These are phyloP conservation scores for Exidia glandulosa DNA, from an alignment of 768 basidiomycete species.

Conservation along the genomic window DNA sequence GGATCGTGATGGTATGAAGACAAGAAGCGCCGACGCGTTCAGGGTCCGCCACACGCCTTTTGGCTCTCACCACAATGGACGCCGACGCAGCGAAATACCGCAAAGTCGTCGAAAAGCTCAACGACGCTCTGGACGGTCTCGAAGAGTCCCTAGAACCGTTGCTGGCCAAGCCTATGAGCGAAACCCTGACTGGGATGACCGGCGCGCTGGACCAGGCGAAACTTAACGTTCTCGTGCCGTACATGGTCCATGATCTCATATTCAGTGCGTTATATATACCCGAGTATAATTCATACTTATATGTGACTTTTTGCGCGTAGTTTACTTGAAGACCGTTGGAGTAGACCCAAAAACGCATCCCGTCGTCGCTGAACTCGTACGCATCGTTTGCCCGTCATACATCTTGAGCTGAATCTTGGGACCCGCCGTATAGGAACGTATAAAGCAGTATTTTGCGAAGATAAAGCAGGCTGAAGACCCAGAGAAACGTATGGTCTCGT, in stretches of 20 bases:
- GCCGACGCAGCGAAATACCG: background rate
- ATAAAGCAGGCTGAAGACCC: constrained; percentile 66
- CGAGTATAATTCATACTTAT: background rate
- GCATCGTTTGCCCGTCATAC: constrained; percentile 5
- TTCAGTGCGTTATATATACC: constrained; percentile 45
- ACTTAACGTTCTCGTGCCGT: constrained; percentile 67
- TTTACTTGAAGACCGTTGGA: constrained; percentile 71
- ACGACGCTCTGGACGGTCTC: constrained; percentile 44
- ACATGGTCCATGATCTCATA: constrained; percentile 74
- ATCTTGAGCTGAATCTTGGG: background rate
- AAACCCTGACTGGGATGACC: constrained; percentile 52
- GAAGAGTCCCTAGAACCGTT: constrained; percentile 57
- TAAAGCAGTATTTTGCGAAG: constrained; percentile 75
- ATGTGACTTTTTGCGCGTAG: constrained; percentile 25
- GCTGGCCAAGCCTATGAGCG: constrained; percentile 54
- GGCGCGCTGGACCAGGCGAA: constrained; percentile 67
- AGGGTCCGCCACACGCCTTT: background rate
- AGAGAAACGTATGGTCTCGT: constrained; percentile 35
- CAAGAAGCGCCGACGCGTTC: background rate
- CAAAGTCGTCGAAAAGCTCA: background rate
- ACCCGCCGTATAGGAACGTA: constrained; percentile 42
- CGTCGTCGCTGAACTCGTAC: constrained; percentile 60
- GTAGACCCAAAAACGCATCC: constrained; percentile 72
- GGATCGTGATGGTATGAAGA: background rate
- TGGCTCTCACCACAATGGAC: background rate